Evolutionary conservation across 2,329 filamentous ascomycete genomes (phyloP).

Genomic region (Orbilia blumenaviensis): DNA sequence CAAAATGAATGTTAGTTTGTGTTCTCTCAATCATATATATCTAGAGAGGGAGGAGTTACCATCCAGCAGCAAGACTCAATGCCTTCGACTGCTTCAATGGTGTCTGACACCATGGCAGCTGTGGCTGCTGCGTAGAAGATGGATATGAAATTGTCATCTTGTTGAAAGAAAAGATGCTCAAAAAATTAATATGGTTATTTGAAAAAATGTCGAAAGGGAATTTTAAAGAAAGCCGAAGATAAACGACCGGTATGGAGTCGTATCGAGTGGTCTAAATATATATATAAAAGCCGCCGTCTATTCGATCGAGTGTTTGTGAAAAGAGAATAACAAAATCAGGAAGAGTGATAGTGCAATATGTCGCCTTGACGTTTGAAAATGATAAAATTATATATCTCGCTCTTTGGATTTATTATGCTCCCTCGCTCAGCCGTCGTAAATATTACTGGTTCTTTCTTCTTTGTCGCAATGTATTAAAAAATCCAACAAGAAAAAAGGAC

Average conservation of each 20-base stretch:
- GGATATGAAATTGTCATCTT: constrained; percentile 55
- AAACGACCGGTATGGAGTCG: not conserved
- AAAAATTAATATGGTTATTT: not conserved
- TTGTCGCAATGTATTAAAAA: constrained; percentile 4
- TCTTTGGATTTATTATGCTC: no score
- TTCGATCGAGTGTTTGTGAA: no score
- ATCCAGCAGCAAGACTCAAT: constrained; percentile 76
- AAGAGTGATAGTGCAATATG: not conserved
- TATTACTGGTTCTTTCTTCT: not conserved
- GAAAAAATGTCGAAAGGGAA: not conserved
- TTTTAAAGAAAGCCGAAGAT: not conserved
- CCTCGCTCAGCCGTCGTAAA: not conserved
- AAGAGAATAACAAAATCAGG: not conserved
- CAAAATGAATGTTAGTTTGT: constrained; percentile 49
- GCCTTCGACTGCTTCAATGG: constrained; percentile 74
- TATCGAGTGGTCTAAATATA: not conserved
- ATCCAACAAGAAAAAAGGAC: not conserved
- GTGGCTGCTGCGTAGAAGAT: constrained; percentile 42
- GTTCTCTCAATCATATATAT: not conserved
- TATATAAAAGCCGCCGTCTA: not conserved
- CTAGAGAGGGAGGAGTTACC: constrained; percentile 63
- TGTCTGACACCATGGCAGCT: constrained; percentile 74
- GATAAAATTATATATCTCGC: constrained; percentile 1
- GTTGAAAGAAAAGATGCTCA: constrained; percentile 30
- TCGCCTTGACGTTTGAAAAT: constrained; percentile 1